phyloP scores from a whole-genome alignment of 2,329 filamentous ascomycete genomes.

The Verticillium albo-atrum region DNA sequence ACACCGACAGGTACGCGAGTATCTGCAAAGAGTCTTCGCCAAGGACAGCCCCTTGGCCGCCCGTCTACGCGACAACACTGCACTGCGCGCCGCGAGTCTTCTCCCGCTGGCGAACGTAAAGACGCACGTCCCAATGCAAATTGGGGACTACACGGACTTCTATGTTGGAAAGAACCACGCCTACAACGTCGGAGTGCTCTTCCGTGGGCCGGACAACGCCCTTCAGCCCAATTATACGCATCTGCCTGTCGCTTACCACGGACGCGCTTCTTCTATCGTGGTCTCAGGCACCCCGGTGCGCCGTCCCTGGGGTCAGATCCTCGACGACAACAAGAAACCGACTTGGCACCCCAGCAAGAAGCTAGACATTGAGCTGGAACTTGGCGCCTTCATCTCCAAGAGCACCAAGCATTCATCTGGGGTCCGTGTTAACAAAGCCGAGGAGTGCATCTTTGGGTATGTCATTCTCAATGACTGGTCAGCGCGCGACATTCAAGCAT shows the following conservation, averaged over 20 bases:
- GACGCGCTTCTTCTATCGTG: slow-evolving; percentile 64
- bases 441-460: slow-evolving; percentile 66
- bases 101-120: slow-evolving; percentile 29
- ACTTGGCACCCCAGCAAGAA: background rate
- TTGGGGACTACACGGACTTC: slow-evolving; percentile 74
- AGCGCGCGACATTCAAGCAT: slow-evolving; percentile 50
- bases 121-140: slow-evolving; percentile 63
- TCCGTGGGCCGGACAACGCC: slow-evolving; percentile 64
- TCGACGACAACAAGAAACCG: slow-evolving; percentile 1
- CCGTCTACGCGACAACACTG: background rate
- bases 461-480: slow-evolving; percentile 57
- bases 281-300: slow-evolving; percentile 64
- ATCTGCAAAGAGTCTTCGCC: slow-evolving; percentile 54
- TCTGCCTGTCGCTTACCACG: slow-evolving; percentile 69
- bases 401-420: slow-evolving; percentile 57
- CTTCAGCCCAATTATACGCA: slow-evolving; percentile 71
- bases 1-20: slow-evolving; percentile 58
- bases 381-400: slow-evolving; percentile 63
- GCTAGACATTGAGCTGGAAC: slow-evolving; percentile 68
- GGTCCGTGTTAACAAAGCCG: slow-evolving; percentile 56
- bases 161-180: slow-evolving; percentile 70
- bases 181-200: slow-evolving; percentile 57
- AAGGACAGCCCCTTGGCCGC: slow-evolving; percentile 38
- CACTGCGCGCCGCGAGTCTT: background rate
- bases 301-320: slow-evolving; percentile 58